Evolutionary conservation across 2,329 filamentous ascomycete species (phyloP).

Genomic region (Colletotrichum eleusines): DNA sequence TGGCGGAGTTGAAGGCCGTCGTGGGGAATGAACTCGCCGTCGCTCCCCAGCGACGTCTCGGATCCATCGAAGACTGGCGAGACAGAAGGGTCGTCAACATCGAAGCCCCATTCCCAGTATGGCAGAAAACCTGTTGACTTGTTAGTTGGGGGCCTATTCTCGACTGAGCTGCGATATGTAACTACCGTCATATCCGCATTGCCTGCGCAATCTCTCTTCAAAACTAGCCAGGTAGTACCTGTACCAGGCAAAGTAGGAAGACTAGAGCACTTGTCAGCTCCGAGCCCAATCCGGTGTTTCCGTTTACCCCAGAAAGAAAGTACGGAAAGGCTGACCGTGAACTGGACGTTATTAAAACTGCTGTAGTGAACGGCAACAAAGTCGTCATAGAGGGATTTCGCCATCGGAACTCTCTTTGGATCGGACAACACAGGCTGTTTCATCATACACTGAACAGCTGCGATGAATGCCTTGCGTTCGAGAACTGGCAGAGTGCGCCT

Average conservation of each 20-base stretch:
- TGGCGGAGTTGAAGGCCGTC: conserved; percentile 42
- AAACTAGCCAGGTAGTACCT: conserved; percentile 39
- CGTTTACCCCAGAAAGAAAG: too few species aligned
- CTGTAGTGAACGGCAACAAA: conserved; percentile 43
- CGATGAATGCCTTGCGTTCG: conserved; percentile 45
- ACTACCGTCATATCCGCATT: conserved; percentile 43
- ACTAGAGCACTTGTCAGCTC: not conserved
- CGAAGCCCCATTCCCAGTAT: conserved; percentile 41
- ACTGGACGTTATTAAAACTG: conserved; percentile 29
- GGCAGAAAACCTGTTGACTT: conserved; percentile 36
- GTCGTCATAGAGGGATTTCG: conserved; percentile 44
- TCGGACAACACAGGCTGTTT: conserved; percentile 41
- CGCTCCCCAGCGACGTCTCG: conserved; percentile 53
- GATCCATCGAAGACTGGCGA: conserved; percentile 58
- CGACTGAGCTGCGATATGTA: fast-evolving
- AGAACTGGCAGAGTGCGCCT: conserved; percentile 44
- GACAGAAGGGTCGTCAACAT: conserved; percentile 47
- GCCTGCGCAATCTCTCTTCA: conserved; percentile 38
- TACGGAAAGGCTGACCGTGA: conserved; percentile 23
- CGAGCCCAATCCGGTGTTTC: too few species aligned
- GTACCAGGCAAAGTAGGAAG: conserved; percentile 41
- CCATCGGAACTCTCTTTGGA: conserved; percentile 35
- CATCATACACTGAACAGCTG: conserved; percentile 47
- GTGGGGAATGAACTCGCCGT: conserved; percentile 51
- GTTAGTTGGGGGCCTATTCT: not conserved